Evolutionary conservation across 495 filamentous ascomycete species (phyloP), one percentile per base, ranked within the genome.

Genomic region (Pyronema domesticum): DNA sequence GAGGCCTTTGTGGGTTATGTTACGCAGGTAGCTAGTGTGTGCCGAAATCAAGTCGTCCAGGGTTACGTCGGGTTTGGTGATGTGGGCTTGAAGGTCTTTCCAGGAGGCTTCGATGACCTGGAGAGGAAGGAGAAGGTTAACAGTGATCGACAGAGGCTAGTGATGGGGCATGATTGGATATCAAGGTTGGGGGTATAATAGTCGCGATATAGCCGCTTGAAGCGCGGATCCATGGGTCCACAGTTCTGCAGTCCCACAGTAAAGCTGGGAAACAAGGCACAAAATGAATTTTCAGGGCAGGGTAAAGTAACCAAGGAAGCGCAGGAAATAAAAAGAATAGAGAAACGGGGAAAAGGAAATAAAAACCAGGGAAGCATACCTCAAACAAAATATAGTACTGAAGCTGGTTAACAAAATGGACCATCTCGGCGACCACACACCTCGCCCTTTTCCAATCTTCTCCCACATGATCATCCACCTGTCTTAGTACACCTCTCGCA

Each of bases 381-480:
- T 96, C 91, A 62, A 95, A 95, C 14, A 99, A 77, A 60, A 99
- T 95, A 68, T 99, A 99, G 69, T 95, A 95, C 66, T 96, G 93
- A 35, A 99, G 75, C 68, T 99, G 93, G 55, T 84, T 83, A 61
- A 96, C 84, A 59, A 99, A 95, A 66, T 96, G 93, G 7, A 95
- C 84, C 93, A 99, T 99, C 67, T 96, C 93, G 15, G 89, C 88
- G 14, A 95, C 78, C 15, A 79, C 80, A 44, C 91, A 87, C 60
- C 89, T 74, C 35, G 88, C 89, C 19, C 70, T 76, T 65, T 94
- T 95, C 93, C 93, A 99, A 40, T 89, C 85, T 34, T 77, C 68
- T 14, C 82, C 80, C 18, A 94, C 78, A 50, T 79, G 76, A 54
- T 84, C 78, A 43, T 86, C 77, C n/a, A 84, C 76, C 17, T 78